phyloP scores from a whole-genome alignment of 2,329 filamentous ascomycete genomes.

The Fusarium pilosicola region DNA sequence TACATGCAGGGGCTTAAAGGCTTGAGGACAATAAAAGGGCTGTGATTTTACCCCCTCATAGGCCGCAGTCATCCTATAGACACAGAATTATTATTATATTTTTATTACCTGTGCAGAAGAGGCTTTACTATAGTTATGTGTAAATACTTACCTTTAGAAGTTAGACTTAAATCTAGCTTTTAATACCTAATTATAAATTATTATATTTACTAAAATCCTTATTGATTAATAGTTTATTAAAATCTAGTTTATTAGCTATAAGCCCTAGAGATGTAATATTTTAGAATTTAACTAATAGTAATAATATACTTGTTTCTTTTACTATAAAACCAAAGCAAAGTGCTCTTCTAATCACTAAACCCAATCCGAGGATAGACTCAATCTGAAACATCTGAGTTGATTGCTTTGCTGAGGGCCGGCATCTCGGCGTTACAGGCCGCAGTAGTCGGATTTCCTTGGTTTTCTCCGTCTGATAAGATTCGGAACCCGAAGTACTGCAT shows the following conservation, averaged over 20 bases:
- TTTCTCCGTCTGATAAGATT: not conserved
- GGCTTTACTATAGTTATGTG: accelerated
- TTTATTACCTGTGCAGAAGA: accelerated
- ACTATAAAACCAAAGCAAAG: accelerated
- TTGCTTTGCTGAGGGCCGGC: accelerated
- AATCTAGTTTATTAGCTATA: accelerated
- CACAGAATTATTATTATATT: not conserved
- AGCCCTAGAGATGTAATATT: accelerated
- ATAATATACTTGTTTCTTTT: accelerated
- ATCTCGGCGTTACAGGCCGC: not conserved
- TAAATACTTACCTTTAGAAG: accelerated
- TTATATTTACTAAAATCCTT: too few relatives aligned
- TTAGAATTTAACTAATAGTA: accelerated
- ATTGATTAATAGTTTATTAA: accelerated
- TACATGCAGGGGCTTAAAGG: not conserved
- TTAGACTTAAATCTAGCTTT: too few relatives aligned
- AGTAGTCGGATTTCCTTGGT: not conserved
- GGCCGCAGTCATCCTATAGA: too few relatives aligned
- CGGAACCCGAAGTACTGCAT: not conserved
- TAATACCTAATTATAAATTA: accelerated
- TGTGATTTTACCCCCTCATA: not conserved
- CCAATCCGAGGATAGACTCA: accelerated
- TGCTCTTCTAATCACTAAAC: not conserved
- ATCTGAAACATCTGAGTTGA: not conserved
- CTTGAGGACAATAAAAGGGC: not conserved